A percentile compares a stretch with the other conserved stretches of the same genome.
Conservation (phyloP, 371 early-diverging fungal species). For the Mucor mucedo region DNA sequence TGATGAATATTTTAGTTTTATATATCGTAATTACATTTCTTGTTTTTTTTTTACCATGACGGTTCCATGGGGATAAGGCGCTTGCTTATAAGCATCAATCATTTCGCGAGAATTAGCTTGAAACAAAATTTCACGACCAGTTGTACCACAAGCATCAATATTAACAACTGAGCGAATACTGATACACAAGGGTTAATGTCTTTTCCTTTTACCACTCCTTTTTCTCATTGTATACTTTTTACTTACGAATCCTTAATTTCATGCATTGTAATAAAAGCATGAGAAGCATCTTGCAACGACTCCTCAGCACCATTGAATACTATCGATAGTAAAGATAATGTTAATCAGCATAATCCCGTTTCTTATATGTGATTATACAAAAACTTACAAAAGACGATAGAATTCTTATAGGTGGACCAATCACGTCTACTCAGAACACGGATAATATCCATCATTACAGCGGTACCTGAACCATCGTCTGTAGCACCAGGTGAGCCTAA, state of each 20-base stretch:
- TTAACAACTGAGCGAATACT: slow-evolving; percentile 73
- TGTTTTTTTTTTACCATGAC: slow-evolving; percentile 54
- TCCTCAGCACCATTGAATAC: slow-evolving; percentile 87
- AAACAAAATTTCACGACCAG: slow-evolving; percentile 76
- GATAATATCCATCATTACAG: slow-evolving; percentile 76
- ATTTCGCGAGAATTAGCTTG: slow-evolving; percentile 75
- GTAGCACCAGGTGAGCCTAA: slow-evolving; percentile 65
- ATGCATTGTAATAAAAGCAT: slow-evolving; percentile 74
- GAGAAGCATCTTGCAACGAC: slow-evolving; percentile 77
- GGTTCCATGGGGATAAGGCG: slow-evolving; percentile 76
- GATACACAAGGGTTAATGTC: neutral
- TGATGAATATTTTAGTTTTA: neutral
- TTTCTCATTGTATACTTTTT: too few species aligned
- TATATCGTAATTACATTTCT: neutral
- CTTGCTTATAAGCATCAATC: slow-evolving; percentile 74
- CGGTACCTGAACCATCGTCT: slow-evolving; percentile 74
- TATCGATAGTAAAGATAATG: slow-evolving; percentile 12
- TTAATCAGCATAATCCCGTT: neutral
- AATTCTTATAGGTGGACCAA: slow-evolving; percentile 57
- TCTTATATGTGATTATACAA: neutral
- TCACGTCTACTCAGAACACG: slow-evolving; percentile 64
- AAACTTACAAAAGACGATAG: slow-evolving; percentile 64
- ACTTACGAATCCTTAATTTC: slow-evolving; percentile 60
- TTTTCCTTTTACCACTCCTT: neutral
- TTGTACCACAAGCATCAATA: slow-evolving; percentile 76